Conservation (phyloP, 1,284 basidiomycete genomes). For the Sporisorium exsertum region DNA sequence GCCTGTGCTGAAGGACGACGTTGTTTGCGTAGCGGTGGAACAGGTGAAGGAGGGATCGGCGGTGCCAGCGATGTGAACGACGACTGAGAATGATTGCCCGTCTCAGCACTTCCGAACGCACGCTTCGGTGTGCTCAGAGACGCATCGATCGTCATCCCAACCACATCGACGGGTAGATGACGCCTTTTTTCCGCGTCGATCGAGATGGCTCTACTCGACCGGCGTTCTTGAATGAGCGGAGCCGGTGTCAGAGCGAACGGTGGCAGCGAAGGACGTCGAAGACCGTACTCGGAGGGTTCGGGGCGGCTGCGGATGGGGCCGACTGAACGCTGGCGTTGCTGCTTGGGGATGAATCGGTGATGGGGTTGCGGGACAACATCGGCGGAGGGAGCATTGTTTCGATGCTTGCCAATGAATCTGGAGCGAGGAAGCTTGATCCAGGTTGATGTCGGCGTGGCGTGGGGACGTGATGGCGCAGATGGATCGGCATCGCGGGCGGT, state of each 20-base stretch:
- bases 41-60: slow-evolving; percentile 10
- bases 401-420: slow-evolving; percentile 3
- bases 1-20: slow-evolving; percentile 10
- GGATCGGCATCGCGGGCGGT: neutral
- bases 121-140: neutral
- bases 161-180: neutral
- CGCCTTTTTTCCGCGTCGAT: neutral
- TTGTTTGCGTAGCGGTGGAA: slow-evolving; percentile 30
- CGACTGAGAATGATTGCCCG: slow-evolving; percentile 15
- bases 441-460: slow-evolving; percentile 17
- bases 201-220: neutral
- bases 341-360: slow-evolving; percentile 22
- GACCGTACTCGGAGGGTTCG: slow-evolving; percentile 16
- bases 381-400: neutral
- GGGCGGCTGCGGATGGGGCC: slow-evolving; percentile 22
- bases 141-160: slow-evolving; percentile 12
- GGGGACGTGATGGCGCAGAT: neutral
- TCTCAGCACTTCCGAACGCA: neutral
- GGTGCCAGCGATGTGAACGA: slow-evolving; percentile 29
- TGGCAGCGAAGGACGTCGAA: neutral
- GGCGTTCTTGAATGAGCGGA: neutral
- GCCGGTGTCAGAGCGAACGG: neutral
- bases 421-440: slow-evolving; percentile 26
- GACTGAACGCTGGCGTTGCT: slow-evolving; percentile 20
- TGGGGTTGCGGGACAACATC: slow-evolving; percentile 3